Percentiles rank a stretch among this genome's conserved stretches.
Conservation (phyloP, 2,329 filamentous ascomycete genomes). For the Claviceps africana region DNA sequence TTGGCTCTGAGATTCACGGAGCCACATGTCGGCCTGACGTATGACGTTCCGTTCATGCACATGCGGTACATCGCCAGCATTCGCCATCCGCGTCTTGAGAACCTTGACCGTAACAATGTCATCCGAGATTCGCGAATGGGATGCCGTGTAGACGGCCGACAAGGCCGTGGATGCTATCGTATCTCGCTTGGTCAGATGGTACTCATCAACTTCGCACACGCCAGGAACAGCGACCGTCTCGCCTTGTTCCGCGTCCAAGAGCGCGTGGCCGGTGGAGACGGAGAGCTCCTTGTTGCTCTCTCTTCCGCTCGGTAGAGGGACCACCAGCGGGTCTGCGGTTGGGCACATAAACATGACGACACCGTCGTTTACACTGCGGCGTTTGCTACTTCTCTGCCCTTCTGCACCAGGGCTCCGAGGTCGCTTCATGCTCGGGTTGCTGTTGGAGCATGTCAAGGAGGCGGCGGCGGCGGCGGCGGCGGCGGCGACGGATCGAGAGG, state of each 20-base stretch:
- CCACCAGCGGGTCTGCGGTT: constrained; percentile 34
- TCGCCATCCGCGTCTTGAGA: constrained; percentile 36
- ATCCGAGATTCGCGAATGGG: constrained; percentile 37
- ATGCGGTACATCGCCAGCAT: constrained; percentile 28
- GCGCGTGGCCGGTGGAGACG: constrained; percentile 31
- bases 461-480: not conserved
- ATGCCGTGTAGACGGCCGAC: constrained; percentile 42
- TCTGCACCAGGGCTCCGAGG: constrained; percentile 31
- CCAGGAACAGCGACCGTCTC: constrained; percentile 36
- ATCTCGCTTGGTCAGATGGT: constrained; percentile 40
- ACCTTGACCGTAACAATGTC: constrained; percentile 47
- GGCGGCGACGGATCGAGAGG: too few relatives aligned
- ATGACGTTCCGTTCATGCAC: constrained; percentile 42
- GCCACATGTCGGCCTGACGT: constrained; percentile 45
- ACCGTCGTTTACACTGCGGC: constrained; percentile 29
- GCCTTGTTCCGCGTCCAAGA: constrained; percentile 35
- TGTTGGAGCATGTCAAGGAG: constrained; percentile 17
- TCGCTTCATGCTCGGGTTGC: constrained; percentile 36
- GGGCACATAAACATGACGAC: constrained; percentile 41
- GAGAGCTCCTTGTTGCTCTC: constrained; percentile 34
- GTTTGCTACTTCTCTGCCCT: constrained; percentile 30
- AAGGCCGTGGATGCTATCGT: constrained; percentile 41
- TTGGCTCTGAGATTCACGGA: constrained; percentile 43
- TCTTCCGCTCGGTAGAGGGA: constrained; percentile 33
- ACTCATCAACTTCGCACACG: constrained; percentile 37